Percentiles rank a stretch among this genome's conserved stretches.
These are phyloP conservation scores for Microcyclospora tardicrescens DNA, from an alignment of 2,329 filamentous ascomycete genomes.

Conservation along the genomic window DNA sequence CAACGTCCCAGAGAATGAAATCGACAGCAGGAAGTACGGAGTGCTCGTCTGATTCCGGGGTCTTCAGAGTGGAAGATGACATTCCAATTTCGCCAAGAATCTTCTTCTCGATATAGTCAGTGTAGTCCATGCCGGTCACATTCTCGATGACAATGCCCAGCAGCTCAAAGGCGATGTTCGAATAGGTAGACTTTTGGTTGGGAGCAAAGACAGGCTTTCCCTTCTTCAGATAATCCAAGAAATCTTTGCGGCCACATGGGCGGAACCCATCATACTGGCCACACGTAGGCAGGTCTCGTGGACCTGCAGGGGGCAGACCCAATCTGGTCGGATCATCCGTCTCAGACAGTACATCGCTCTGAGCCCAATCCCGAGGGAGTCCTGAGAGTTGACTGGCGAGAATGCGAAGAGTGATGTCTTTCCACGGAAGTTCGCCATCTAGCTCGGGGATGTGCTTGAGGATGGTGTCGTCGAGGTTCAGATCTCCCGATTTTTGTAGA, in stretches of 20 bases:
- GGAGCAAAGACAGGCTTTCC: constrained; percentile 28
- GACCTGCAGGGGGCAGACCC: constrained; percentile 25
- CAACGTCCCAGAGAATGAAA: constrained; percentile 28
- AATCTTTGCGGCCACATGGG: constrained; percentile 21
- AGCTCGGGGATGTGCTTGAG: constrained; percentile 36
- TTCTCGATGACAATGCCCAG: constrained; percentile 29
- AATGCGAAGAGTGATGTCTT: constrained; percentile 30
- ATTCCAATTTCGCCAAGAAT: constrained; percentile 29
- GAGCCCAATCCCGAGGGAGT: constrained; percentile 28
- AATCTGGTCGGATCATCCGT: constrained; percentile 10
- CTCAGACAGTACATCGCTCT: constrained; percentile 7
- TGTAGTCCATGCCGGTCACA: constrained; percentile 25
- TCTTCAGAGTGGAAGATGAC: constrained; percentile 20
- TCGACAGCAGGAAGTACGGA: constrained; percentile 26
- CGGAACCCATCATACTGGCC: constrained; percentile 23
- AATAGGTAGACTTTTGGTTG: constrained; percentile 31
- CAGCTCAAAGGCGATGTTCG: constrained; percentile 29
- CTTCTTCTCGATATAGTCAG: constrained; percentile 25
- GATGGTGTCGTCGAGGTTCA: constrained; percentile 36
- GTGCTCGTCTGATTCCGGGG: constrained; percentile 22
- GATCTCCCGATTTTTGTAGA: constrained; percentile 38
- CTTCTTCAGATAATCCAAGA: constrained; percentile 21
- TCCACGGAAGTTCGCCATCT: constrained; percentile 28
- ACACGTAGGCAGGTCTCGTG: constrained; percentile 22
- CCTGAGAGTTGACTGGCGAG: constrained; percentile 31